Conservation (phyloP, 805 yeast species). For the Wickerhamiella occidentalis region DNA sequence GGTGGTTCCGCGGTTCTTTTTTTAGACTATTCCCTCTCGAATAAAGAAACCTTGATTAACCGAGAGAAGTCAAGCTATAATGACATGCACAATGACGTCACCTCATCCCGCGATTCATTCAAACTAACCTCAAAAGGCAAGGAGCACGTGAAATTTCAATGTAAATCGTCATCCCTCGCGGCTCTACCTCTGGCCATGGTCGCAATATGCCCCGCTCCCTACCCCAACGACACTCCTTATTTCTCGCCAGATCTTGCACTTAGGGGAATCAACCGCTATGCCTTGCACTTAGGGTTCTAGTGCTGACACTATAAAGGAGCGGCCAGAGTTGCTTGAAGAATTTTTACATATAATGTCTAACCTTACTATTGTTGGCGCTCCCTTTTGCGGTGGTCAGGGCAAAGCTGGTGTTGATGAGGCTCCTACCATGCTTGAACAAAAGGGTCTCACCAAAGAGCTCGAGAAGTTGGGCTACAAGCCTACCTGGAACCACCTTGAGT, state of each 20-base stretch:
- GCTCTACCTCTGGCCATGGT: background rate
- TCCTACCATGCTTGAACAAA: conserved; percentile 65
- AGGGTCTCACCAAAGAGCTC: conserved; percentile 56
- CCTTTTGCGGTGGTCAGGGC: conserved; percentile 93
- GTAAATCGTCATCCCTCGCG: too few relatives aligned
- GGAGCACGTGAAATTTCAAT: too few relatives aligned
- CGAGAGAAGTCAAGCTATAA: too few relatives aligned
- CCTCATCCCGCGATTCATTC: too few relatives aligned
- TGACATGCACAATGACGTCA: background rate
- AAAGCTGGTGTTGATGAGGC: conserved; percentile 90
- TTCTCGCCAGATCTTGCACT: conserved; percentile 11
- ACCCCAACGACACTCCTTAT: background rate
- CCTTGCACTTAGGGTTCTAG: conserved; percentile 11
- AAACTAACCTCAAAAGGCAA: too few relatives aligned
- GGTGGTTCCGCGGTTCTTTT: too few relatives aligned
- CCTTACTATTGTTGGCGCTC: conserved; percentile 55
- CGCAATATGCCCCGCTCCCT: background rate
- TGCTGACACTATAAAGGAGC: conserved; percentile 9
- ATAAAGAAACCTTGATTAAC: too few relatives aligned
- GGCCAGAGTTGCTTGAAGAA: background rate
- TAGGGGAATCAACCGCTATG: conserved; percentile 8
- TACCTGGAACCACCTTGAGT: conserved; percentile 29
- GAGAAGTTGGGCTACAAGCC: conserved; percentile 63
- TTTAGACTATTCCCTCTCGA: too few relatives aligned
- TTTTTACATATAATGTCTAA: background rate